Percentiles rank a stretch among this genome's conserved stretches.
Evolutionary conservation across 331 rosid species (phyloP).

Genomic region (Malus hybrid): DNA sequence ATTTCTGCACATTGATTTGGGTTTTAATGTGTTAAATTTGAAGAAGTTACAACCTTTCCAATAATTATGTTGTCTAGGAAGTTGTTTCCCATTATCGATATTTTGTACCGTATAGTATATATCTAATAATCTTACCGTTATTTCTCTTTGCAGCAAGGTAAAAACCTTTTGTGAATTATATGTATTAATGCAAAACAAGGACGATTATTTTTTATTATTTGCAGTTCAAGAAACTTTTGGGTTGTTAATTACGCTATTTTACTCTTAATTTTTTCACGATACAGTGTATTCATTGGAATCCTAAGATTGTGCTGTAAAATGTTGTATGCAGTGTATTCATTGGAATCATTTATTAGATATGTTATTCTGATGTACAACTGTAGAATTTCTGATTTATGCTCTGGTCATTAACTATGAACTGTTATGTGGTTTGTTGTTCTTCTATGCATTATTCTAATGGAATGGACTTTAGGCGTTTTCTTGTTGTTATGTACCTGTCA

Average conservation of each 20-base stretch:
- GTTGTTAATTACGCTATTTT: not conserved
- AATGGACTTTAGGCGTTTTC: too few species aligned
- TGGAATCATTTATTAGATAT: too few species aligned
- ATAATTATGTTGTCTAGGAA: not conserved
- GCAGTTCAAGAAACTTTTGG: not conserved
- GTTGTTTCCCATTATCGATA: not conserved
- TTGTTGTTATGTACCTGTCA: too few species aligned
- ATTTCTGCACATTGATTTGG: not conserved
- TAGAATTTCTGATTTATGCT: too few species aligned
- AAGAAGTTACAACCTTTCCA: not conserved
- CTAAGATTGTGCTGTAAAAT: too few species aligned
- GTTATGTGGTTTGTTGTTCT: too few species aligned
- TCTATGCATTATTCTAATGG: too few species aligned
- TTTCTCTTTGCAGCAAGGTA: not conserved
- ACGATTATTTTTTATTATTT: not conserved
- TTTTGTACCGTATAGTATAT: not conserved
- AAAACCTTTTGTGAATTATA: not conserved
- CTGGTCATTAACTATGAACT: too few species aligned
- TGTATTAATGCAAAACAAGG: not conserved
- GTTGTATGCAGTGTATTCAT: too few species aligned
- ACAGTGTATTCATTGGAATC: not conserved
- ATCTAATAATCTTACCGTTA: slow-evolving; percentile 2
- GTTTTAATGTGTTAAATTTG: not conserved
- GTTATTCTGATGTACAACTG: too few species aligned
- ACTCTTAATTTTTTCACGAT: too few species aligned